Base-by-base conservation (phyloP, 257 asterid genomes). In the Mentha longifolia region DNA sequence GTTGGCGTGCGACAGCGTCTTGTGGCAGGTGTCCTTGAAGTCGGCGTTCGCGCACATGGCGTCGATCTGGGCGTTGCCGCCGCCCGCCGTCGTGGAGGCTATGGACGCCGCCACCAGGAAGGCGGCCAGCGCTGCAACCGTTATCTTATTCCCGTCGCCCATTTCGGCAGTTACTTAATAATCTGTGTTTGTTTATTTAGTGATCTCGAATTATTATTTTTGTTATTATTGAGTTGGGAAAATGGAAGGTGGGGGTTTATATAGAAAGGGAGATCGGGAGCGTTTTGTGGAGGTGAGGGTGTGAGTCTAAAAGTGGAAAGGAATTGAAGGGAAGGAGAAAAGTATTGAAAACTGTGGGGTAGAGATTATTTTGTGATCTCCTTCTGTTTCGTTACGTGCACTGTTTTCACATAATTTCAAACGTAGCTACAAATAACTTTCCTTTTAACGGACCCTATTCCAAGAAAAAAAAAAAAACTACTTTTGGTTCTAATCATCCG, bases 41-140 rank as follows among this genome's bases (percentile, higher is more conserved):
- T 81, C 84, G 3, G 95, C 84, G 43, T 85, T 86, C 20, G 85
- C 67, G 70, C 98, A 89, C 45, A 89, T 80, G 15, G 43, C 25
- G 25, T 64, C 70, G 0, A 64, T 20, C 3, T 25, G n/a, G 42
- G 25, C 57, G 22, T 7, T 59, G 68, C 37, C 70, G 14, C 79
- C 68, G 13, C 81, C 17, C 0, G 84, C 51, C 6, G 25, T 55
- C 1, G 84, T 81, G 2, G 88, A 85, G 1, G 80, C 81, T 15
- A 77, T 83, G 73, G 82, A 74, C 5, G 90, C 89, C 60, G 83
- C 89, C 61, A 89, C 54, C 42, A 89, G 84, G 78, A 89, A 47
- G 60, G 90, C 67, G 46, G 87, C 85, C 3, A 58, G 43, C 6
- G 87, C 79, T 37, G 80, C 81, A 10, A 81, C 67, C 14, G 85